Evolutionary conservation across 2,329 filamentous ascomycete species (phyloP).

Genomic region (Pseudogymnoascus sp.): DNA sequence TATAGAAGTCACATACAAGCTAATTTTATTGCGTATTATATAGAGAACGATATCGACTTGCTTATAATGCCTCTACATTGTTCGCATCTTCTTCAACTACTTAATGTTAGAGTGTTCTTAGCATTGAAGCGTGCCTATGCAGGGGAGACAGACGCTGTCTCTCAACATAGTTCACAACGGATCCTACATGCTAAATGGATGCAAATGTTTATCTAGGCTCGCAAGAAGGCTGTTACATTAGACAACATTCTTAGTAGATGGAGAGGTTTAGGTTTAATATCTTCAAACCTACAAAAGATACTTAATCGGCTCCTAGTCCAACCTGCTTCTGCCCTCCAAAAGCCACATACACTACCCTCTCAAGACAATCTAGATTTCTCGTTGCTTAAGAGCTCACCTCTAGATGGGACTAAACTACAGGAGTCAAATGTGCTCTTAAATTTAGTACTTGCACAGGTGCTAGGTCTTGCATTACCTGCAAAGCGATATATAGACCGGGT

Average conservation of each 20-base stretch:
- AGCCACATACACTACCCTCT: neutral
- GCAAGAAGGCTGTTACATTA: too few relatives aligned
- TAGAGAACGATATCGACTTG: neutral
- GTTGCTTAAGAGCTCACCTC: neutral
- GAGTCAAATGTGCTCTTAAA: neutral
- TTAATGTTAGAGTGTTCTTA: neutral
- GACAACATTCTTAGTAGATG: too few relatives aligned
- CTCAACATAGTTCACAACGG: neutral
- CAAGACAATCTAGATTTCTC: neutral
- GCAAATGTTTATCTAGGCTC: too few relatives aligned
- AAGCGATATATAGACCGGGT: neutral
- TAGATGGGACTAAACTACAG: neutral
- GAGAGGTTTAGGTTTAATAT: too few relatives aligned
- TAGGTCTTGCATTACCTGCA: neutral
- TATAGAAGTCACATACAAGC: neutral
- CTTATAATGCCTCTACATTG: neutral
- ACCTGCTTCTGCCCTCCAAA: neutral
- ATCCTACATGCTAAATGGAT: neutral
- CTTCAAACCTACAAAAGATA: too few relatives aligned
- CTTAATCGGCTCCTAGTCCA: too few relatives aligned
- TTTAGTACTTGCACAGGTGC: neutral
- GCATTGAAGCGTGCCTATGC: neutral
- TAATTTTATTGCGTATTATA: neutral
- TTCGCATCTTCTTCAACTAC: too few relatives aligned
- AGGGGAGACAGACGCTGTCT: neutral